Base-by-base conservation (phyloP, 139 green algal genomes). In the Protoeuglena noctilucae region DNA sequence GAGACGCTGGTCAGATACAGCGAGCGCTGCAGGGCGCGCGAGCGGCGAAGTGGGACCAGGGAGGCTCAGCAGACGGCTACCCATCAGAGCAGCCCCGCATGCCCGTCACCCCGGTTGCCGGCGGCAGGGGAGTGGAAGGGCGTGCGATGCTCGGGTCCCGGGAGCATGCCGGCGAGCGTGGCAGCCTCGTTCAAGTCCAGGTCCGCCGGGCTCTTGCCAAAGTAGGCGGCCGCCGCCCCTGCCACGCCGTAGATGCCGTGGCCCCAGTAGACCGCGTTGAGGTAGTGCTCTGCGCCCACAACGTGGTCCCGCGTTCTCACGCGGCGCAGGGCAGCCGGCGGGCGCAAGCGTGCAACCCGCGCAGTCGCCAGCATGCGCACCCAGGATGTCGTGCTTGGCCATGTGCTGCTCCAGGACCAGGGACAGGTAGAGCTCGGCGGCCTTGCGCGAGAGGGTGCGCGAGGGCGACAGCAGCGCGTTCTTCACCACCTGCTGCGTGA, bases 401-500 rank as follows among this genome's bases (percentile, higher is more conserved):
- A 77, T 54, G 29, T 60, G 48, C 41, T 9, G 60, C 67, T 81
- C 73, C 5, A 81, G 24, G 12, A 39, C 47, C 9, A 81, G 19
- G 2, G 71, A 57, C 41, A 57, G 27, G 51, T 16, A 43, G 21
- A 23, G 21, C 1, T 39, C 26, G 22, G 21, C 7, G 6, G 21
- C 31, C 65, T 80, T 79, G 40, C 70, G 61, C 34, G 70, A 56
- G 27, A 76, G 56, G 22, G 67, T 72, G 43, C 71, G 59, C 19
- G 69, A 64, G 23, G 67, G 61, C 16, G 52, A 60, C 17, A 81
- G 61, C 48, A 78, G 61, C 48, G 70, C 30, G 64, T 81, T 81
- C 63, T 81, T 81, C 34, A 75, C 61, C 25, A 65, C 41, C 57
- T 79, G 73, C 61, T 81, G 73, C 19, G 73, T 81, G 58, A 81